Evolutionary conservation across 441 rosid genomes (phyloP).

Genomic region (Erodium moschatum): DNA sequence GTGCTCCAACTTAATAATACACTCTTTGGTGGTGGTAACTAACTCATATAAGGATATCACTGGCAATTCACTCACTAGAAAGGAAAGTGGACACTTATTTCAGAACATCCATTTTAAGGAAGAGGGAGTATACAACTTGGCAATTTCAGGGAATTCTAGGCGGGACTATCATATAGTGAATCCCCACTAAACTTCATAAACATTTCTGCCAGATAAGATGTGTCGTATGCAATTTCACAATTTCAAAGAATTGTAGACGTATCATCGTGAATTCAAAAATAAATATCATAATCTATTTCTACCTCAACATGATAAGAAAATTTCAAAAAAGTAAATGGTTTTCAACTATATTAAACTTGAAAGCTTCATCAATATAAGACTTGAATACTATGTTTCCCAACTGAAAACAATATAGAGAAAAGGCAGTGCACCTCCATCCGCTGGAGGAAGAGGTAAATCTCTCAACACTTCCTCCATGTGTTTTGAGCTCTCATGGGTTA

Average conservation of each 20-base stretch:
- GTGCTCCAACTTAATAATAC: not conserved
- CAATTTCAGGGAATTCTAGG: not conserved
- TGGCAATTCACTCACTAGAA: not conserved
- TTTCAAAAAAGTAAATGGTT: not conserved
- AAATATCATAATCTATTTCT: slow-evolving; percentile 1
- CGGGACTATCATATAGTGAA: not conserved
- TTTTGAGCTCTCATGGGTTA: slow-evolving; percentile 61
- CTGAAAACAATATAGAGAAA: not conserved
- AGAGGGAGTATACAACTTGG: not conserved
- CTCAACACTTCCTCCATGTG: slow-evolving; percentile 66
- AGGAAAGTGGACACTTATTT: not conserved
- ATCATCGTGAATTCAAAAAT: not conserved
- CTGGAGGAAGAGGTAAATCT: slow-evolving; percentile 55
- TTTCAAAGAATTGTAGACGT: not conserved
- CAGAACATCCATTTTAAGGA: not conserved
- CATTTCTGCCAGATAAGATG: not conserved
- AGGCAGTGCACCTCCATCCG: slow-evolving; percentile 45
- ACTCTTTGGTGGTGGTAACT: not conserved
- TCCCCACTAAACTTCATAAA: not conserved
- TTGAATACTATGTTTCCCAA: not conserved
- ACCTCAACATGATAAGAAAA: not conserved
- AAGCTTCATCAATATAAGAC: too few relatives aligned
- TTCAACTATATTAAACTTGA: too few relatives aligned
- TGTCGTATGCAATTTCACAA: not conserved
- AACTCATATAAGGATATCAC: not conserved